These are phyloP conservation scores for Cystobasidium pallidum DNA, from an alignment of 1,284 basidiomycete species.

Conservation along the genomic window DNA sequence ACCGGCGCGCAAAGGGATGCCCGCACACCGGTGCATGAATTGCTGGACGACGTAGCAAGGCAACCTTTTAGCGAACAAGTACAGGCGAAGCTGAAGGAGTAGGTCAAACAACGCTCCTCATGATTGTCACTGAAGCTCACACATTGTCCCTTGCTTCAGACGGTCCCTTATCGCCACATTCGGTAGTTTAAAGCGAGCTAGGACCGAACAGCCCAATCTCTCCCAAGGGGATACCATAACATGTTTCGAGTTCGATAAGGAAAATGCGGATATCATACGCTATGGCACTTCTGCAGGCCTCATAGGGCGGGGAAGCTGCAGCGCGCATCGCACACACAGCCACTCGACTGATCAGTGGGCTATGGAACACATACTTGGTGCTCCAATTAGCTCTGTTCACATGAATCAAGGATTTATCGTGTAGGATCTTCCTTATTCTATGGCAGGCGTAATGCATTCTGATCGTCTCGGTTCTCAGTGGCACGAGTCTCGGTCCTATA, in stretches of 20 bases:
- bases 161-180: constrained; percentile 6
- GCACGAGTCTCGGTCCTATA: constrained; percentile 26
- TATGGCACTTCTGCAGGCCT: constrained; percentile 30
- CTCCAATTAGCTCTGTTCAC: constrained; percentile 26
- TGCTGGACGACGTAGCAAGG: neutral
- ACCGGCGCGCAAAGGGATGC: neutral
- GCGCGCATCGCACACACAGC: neutral
- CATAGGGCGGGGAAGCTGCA: constrained; percentile 10
- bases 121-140: neutral
- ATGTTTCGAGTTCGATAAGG: constrained; percentile 34
- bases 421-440: neutral
- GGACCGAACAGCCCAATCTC: constrained; percentile 24
- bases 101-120: neutral
- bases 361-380: constrained; percentile 28
- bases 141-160: neutral
- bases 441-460: neutral
- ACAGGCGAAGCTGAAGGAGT: neutral
- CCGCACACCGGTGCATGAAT: neutral
- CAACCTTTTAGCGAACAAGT: neutral
- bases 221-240: constrained; percentile 30
- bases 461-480: neutral
- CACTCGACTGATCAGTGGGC: constrained; percentile 32
- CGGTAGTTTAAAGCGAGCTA: neutral
- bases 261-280: constrained; percentile 9
- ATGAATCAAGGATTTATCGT: constrained; percentile 1